A percentile compares a stretch with the other conserved stretches of the same genome.
phyloP scores from a whole-genome alignment of 2,329 filamentous ascomycete species.

The Microascus cirrosus region DNA sequence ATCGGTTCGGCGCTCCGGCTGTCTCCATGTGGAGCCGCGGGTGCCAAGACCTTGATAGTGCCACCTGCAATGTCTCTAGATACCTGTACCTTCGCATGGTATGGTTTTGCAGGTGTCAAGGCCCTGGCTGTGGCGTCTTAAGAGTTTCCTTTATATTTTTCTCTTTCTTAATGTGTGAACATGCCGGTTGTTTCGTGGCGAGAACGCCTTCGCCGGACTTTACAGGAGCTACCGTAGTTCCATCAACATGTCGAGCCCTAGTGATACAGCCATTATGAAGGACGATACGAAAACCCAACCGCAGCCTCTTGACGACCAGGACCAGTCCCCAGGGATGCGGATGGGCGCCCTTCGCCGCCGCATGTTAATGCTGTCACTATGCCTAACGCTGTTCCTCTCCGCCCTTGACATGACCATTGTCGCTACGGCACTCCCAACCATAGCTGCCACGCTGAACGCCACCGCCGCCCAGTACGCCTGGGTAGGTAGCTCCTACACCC shows the following conservation, averaged over 20 bases:
- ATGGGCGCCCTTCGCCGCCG: not conserved
- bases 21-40: no score
- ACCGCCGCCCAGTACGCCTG: conserved; percentile 61
- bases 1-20: no score
- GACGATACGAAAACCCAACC: not conserved
- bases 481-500: conserved; percentile 65
- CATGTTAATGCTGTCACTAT: conserved; percentile 7
- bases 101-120: no score
- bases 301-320: not conserved
- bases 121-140: no score
- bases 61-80: no score
- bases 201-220: not conserved
- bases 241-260: not conserved
- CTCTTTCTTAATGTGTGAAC: not conserved
- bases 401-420: conserved; percentile 46
- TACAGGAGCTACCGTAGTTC: not conserved
- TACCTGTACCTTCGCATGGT: no score
- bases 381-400: conserved; percentile 25
- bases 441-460: conserved; percentile 39
- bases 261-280: not conserved
- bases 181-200: not conserved
- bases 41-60: no score
- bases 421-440: conserved; percentile 50
- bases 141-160: no score
- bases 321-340: not conserved